Evolutionary conservation across 345 rosid species (phyloP).

Genomic region (Bruguiera parviflora): DNA sequence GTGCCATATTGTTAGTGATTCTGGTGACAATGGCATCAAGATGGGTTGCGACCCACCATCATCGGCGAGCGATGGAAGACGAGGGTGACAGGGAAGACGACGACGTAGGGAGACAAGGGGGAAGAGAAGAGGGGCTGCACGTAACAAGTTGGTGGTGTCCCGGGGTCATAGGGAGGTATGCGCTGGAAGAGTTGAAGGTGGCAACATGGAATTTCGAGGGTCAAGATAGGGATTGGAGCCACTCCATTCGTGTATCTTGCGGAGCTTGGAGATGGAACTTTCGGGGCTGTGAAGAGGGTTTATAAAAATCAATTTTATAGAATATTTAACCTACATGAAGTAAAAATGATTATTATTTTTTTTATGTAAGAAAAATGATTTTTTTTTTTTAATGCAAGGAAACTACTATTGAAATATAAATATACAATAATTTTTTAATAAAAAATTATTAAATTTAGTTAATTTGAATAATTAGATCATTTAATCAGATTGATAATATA

Average conservation of each 20-base stretch:
- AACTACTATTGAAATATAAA: too few relatives aligned
- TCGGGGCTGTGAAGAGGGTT: constrained; percentile 51
- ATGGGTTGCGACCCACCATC: constrained; percentile 23
- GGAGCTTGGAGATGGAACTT: constrained; percentile 42
- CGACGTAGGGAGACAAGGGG: not conserved
- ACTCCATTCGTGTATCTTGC: constrained; percentile 48
- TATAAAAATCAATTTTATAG: too few relatives aligned
- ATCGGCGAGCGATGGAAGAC: not conserved
- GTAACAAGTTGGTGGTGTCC: constrained; percentile 9
- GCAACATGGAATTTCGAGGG: constrained; percentile 40
- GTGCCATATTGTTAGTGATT: constrained; percentile 38
- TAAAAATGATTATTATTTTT: too few relatives aligned
- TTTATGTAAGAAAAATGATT: too few relatives aligned
- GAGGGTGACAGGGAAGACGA: not conserved
- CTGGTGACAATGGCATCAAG: constrained; percentile 15
- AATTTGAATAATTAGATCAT: too few relatives aligned
- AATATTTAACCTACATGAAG: too few relatives aligned
- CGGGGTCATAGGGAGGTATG: constrained; percentile 34
- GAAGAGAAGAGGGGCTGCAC: not conserved
- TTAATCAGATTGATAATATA: too few relatives aligned
- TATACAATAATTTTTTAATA: too few relatives aligned
- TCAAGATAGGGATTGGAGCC: constrained; percentile 40
- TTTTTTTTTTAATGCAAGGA: too few relatives aligned
- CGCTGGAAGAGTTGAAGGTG: constrained; percentile 38
- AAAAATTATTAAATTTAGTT: too few relatives aligned